Evolutionary conservation across 768 basidiomycete genomes (phyloP), one percentile per base, ranked within the genome.

Genomic region (Suillus occidentalis): DNA sequence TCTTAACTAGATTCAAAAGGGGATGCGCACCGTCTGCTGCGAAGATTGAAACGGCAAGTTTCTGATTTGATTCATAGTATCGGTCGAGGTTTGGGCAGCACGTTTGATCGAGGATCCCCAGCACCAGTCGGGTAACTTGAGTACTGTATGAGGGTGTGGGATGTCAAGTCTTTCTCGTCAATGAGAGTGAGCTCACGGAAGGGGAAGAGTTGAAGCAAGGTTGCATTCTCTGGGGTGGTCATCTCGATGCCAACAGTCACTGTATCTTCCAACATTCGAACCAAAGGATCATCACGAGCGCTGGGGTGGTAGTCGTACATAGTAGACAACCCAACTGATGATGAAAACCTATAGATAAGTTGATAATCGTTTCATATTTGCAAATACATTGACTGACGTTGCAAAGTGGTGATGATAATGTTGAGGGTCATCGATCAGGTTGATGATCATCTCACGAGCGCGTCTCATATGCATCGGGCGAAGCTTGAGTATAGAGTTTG

Each of bases 71-170:
- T 40, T 50, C 28, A 57, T 50, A 56, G 22, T 28, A 13, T 50
- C 20, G 10, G 18, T 34, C 1, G 64, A 69, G 1, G 28, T 36
- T 31, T 7, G 62, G 18, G 79, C 80, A 22, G 73, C 70, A 40
- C 70, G 71, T 68, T 79, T 78, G 67, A 81, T 74, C 9, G 64
- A 64, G 8, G 79, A 78, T 3, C 79, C 78, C 9, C 82, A 81
- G 58, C 80, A 66, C 80, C 81, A 82, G n/a, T 70, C 75, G 68
- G 66, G 65, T 9, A 65, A 12, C 47, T 47, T 16, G 13, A 47
- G 47, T 36, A 71, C 70, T 68, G 50, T 10, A 18, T 12, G n/a
- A 13, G 2, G 4, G 3, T 4, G n/a, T 25, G 13, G 3, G 2
- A 34, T 20, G 28, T n/a, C 39, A 39, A 12, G 9, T 16, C 9